Percentiles rank a stretch among this genome's conserved stretches.
phyloP scores from a whole-genome alignment of 2,329 filamentous ascomycete species.

The Hyphodiscus sp. region DNA sequence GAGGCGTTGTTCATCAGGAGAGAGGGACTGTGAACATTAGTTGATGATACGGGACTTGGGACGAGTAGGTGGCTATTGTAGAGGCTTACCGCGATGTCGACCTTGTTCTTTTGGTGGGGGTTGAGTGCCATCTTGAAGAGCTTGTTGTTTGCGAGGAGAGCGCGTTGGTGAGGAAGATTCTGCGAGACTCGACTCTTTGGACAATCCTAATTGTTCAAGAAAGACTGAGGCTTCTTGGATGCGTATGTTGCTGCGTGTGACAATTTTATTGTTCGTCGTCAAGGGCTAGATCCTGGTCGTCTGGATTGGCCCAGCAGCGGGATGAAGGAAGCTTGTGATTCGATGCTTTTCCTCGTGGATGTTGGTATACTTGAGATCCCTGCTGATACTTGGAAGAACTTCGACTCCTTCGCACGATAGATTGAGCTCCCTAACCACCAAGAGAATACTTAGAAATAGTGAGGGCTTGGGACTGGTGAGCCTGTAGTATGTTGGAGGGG shows the following conservation, averaged over 20 bases:
- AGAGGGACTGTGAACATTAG: constrained; percentile 60
- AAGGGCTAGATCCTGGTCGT: neutral
- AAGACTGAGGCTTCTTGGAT: neutral
- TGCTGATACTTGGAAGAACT: neutral
- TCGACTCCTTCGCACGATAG: neutral
- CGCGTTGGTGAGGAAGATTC: neutral
- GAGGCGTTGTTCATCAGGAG: constrained; percentile 90
- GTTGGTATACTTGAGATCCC: neutral
- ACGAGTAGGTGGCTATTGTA: constrained; percentile 2
- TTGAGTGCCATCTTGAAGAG: constrained; percentile 60
- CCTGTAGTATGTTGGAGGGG: too few species aligned
- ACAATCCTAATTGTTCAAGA: neutral
- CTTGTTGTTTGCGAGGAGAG: constrained; percentile 1
- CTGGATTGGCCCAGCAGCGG: neutral
- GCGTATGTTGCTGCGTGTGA: constrained; percentile 8
- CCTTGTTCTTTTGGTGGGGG: constrained; percentile 96
- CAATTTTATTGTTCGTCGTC: neutral
- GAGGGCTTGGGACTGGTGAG: too few species aligned
- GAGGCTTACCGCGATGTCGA: constrained; percentile 79
- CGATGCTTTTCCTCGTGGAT: neutral
- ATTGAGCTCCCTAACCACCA: neutral
- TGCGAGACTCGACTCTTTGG: neutral
- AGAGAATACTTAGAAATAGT: neutral
- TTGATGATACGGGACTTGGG: constrained; percentile 4
- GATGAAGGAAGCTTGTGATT: neutral